These are phyloP conservation scores for Paraphaeosphaeria sporulosa DNA, from an alignment of 2,329 filamentous ascomycete genomes.

Conservation along the genomic window DNA sequence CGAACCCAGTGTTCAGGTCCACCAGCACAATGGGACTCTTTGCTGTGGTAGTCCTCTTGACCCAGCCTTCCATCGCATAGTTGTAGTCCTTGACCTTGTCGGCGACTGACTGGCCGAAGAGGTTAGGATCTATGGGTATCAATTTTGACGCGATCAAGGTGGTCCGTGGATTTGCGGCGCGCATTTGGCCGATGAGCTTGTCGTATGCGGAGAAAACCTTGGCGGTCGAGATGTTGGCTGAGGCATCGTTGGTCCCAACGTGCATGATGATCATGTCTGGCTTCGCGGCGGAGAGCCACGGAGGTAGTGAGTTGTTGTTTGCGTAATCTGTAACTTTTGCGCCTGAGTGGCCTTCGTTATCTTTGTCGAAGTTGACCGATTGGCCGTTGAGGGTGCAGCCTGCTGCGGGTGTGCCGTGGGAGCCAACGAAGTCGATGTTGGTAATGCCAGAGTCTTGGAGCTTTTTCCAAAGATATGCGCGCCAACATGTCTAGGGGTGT, in stretches of 20 bases:
- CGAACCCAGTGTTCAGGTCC: constrained; percentile 39
- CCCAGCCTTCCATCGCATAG: constrained; percentile 23
- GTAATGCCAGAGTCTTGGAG: constrained; percentile 31
- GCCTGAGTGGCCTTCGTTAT: constrained; percentile 57
- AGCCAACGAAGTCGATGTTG: constrained; percentile 48
- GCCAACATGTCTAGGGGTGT: constrained; percentile 44
- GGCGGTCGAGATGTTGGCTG: constrained; percentile 37
- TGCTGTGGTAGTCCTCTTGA: constrained; percentile 23
- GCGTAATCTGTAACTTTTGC: constrained; percentile 51
- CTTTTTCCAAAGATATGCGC: constrained; percentile 41
- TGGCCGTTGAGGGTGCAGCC: constrained; percentile 35
- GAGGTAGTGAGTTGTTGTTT: constrained; percentile 46
- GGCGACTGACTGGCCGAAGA: constrained; percentile 27
- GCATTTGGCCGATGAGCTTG: constrained; percentile 53
- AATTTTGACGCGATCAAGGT: constrained; percentile 44
- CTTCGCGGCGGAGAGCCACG: constrained; percentile 49
- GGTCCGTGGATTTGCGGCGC: constrained; percentile 50
- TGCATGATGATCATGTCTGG: constrained; percentile 58
- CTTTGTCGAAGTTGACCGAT: constrained; percentile 52
- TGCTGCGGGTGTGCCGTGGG: constrained; percentile 32
- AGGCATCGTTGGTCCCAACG: constrained; percentile 55
- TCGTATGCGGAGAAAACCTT: constrained; percentile 50
- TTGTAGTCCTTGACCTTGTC: constrained; percentile 32
- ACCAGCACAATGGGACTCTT: constrained; percentile 37
- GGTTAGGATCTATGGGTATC: constrained; percentile 31